A percentile compares a stretch with the other conserved stretches of the same genome.
phyloP scores from a whole-genome alignment of 78 protist species.

The Dictyostelium intermedium region DNA sequence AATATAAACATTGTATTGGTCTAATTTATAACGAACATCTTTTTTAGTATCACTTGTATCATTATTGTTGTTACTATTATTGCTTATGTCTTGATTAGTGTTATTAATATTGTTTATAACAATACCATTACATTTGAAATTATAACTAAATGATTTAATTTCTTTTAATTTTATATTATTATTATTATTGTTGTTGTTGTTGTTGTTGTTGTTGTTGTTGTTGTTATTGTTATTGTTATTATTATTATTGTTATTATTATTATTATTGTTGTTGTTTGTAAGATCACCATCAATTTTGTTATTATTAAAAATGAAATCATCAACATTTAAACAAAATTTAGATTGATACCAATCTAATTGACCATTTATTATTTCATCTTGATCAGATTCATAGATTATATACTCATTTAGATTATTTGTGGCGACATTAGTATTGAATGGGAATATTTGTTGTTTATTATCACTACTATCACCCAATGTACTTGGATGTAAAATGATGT shows the following conservation, averaged over 20 bases:
- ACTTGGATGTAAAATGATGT: slow-evolving; percentile 1
- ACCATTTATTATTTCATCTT: neutral
- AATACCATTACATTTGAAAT: neutral
- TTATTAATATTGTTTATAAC: neutral
- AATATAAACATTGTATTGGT: neutral
- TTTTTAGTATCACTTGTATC: neutral
- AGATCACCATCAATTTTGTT: neutral
- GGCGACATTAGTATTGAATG: neutral
- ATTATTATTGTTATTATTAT: neutral
- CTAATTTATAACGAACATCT: neutral
- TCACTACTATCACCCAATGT: neutral
- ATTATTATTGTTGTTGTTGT: neutral
- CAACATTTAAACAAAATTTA: neutral
- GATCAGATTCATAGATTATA: neutral
- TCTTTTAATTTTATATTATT: neutral
- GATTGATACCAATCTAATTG: neutral
- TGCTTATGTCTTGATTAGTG: neutral
- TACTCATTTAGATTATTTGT: neutral
- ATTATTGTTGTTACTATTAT: neutral
- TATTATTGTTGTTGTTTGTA: neutral
- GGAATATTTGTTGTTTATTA: neutral
- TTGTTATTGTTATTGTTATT: neutral
- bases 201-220: neutral
- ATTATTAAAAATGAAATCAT: neutral
- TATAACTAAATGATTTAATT: slow-evolving; percentile 10